phyloP scores from a whole-genome alignment of 257 asterid species.

The Fraxinus americana region DNA sequence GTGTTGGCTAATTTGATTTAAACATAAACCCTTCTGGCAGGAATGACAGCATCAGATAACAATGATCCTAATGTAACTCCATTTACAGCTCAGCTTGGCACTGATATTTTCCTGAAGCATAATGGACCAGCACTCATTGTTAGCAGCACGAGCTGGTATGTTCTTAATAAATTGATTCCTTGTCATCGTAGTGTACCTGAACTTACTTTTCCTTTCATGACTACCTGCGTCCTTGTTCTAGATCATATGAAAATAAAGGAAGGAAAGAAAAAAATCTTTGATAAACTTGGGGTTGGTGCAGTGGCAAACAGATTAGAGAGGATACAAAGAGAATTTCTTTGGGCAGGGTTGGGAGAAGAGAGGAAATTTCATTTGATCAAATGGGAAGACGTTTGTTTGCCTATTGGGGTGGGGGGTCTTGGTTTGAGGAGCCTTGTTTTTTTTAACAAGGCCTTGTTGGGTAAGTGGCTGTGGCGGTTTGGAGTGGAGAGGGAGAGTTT shows the following conservation, averaged over 20 bases:
- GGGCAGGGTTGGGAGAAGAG: no score
- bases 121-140: constrained; percentile 90
- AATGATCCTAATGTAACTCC: constrained; percentile 53
- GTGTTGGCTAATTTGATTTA: constrained; percentile 19
- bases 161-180: constrained; percentile 21
- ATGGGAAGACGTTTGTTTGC: no score
- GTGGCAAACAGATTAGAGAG: no score
- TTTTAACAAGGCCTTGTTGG: no score
- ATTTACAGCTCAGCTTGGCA: constrained; percentile 62
- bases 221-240: constrained; percentile 3
- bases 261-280: not conserved
- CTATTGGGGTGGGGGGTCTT: no score
- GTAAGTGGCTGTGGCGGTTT: no score
- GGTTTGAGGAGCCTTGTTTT: no score
- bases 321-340: no score
- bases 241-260: not conserved
- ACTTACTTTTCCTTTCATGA: constrained; percentile 16
- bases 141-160: constrained; percentile 97
- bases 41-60: constrained; percentile 34
- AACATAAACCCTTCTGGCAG: constrained; percentile 35
- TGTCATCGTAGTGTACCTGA: not conserved
- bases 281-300: not conserved
- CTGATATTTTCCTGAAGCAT: constrained; percentile 58
- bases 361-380: no score
- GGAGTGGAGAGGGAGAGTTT: no score